Base-by-base conservation (phyloP, 2,329 filamentous ascomycete genomes). In the Xylariales sp. region DNA sequence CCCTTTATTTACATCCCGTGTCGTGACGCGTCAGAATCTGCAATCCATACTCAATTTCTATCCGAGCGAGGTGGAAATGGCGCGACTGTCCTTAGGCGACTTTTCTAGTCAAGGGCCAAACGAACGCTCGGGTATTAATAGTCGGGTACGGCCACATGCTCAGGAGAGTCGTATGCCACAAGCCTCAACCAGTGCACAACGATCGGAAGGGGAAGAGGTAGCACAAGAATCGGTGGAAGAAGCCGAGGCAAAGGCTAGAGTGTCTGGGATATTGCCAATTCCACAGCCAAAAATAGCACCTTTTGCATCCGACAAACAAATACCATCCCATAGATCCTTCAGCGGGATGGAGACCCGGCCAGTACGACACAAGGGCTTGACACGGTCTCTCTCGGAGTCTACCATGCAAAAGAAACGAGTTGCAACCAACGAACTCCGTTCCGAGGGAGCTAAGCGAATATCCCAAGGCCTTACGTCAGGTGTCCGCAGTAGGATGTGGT, bases 11-110 rank as follows among this genome's bases (percentile, higher is more conserved):
- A 73, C 71, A 4, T 72, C 69, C 5, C 69, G 74, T n/a, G 65
- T 79, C 32, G 68, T 80, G 18, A 78, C 75, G 1, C 74, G 69
- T 39, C 68, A 74, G 18, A 79, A 78, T 39, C 61, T 80, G 6
- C 55, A 74, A 41, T 69, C 64, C 1, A 72, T 76, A 32, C 68
- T 80, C 4, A 67, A 72, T 6, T 68, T 70, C 28, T 77, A 80
- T 60, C 72, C 76, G 3, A 67, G 71, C 3, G 77, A 77, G 43
- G 66, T 74, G 28, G 59, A 59, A 3, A 39, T 34, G 10, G 69
- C 71, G 34, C 69, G 50, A 46, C 57, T 23, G 1, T 43, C 67
- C 30, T 43, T 72, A 14, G 68, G 67, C 6, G n/a, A 72, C 8
- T 52, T 67, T 5, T 28, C 34, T 3, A 60, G 57, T 34, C 58